phyloP scores from a whole-genome alignment of 208 protist species.

The Tritrichomonas musculus region DNA sequence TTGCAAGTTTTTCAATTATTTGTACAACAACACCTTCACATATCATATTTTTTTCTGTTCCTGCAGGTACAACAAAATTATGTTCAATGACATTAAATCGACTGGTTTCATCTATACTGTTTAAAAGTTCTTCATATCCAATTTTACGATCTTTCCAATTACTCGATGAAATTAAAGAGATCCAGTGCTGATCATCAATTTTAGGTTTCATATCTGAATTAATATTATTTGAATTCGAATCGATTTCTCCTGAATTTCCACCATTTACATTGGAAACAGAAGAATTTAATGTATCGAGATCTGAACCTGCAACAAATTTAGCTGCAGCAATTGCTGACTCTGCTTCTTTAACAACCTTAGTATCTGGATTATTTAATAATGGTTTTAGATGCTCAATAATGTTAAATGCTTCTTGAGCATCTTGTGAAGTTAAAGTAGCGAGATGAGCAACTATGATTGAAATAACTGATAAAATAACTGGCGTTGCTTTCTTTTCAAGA shows the following conservation, averaged over 20 bases:
- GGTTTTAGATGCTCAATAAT: neutral
- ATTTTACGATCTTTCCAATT: conserved; percentile 29
- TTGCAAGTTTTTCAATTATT: neutral
- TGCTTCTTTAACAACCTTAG: neutral
- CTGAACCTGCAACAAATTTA: neutral
- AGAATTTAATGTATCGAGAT: neutral
- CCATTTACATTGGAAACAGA: neutral
- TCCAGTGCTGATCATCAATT: neutral
- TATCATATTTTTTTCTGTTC: neutral
- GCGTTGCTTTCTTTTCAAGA: neutral
- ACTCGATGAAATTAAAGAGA: neutral
- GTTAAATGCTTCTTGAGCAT: neutral
- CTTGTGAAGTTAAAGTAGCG: neutral
- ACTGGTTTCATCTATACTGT: neutral
- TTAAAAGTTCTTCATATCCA: neutral
- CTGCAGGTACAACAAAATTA: neutral
- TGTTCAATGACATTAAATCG: neutral
- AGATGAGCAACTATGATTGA: neutral
- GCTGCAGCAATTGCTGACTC: neutral
- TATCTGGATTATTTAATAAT: neutral
- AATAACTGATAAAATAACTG: neutral
- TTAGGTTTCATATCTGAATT: neutral
- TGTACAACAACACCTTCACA: neutral
- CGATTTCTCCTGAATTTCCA: neutral
- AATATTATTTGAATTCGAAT: too few species aligned